These are phyloP conservation scores for Exophiala sp. DNA, from an alignment of 2,329 filamentous ascomycete species.

Conservation along the genomic window DNA sequence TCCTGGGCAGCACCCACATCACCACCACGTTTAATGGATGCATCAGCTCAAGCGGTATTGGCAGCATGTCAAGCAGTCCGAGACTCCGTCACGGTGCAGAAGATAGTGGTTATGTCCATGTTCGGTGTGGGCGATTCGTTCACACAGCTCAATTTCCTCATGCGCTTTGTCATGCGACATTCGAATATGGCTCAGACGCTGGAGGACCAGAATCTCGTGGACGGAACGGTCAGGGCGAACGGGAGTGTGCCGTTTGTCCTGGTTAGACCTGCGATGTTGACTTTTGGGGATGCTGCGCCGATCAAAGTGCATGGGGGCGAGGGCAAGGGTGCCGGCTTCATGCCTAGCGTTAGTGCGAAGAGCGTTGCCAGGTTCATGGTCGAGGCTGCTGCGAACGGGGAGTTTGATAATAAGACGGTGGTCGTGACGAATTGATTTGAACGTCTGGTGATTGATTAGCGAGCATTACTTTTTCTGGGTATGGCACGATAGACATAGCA, in stretches of 20 bases:
- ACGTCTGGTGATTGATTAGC: too few relatives aligned
- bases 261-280: conserved; percentile 45
- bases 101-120: conserved; percentile 50
- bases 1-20: conserved; percentile 48
- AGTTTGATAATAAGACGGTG: conserved; percentile 45
- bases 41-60: conserved; percentile 24
- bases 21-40: conserved; percentile 47
- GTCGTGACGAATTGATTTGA: conserved; percentile 44
- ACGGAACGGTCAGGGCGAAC: conserved; percentile 38
- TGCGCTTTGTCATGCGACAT: conserved; percentile 46
- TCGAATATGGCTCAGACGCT: conserved; percentile 48
- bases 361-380: conserved; percentile 49
- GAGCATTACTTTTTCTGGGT: too few relatives aligned
- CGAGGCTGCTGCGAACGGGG: conserved; percentile 39
- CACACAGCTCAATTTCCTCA: conserved; percentile 38
- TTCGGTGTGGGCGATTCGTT: conserved; percentile 50
- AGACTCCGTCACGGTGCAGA: conserved; percentile 39
- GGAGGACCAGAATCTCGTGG: conserved; percentile 49
- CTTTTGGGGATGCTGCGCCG: conserved; percentile 35
- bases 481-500: too few relatives aligned
- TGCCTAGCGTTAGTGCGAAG: conserved; percentile 36
- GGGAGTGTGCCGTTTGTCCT: conserved; percentile 41
- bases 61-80: conserved; percentile 23
- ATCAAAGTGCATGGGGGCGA: conserved; percentile 43
- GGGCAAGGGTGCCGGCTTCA: conserved; percentile 42